A percentile compares a stretch with the other conserved stretches of the same genome.
These are phyloP conservation scores for Candida labiduridarum DNA, from an alignment of 1,139 yeast species.

Conservation along the genomic window DNA sequence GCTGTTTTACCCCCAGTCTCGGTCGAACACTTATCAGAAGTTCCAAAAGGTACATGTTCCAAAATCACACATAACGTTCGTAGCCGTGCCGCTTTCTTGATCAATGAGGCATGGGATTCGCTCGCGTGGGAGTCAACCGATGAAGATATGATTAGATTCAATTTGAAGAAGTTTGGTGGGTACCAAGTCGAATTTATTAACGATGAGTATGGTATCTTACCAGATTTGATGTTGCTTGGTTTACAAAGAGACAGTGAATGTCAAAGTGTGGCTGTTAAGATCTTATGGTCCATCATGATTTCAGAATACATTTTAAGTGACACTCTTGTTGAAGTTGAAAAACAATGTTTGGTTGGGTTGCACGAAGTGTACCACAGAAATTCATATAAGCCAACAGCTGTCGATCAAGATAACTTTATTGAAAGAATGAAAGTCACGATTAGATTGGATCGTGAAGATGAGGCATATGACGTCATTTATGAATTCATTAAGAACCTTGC, in stretches of 20 bases:
- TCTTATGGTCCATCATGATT: conserved; percentile 72
- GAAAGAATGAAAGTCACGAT: conserved; percentile 53
- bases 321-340: conserved; percentile 57
- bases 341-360: conserved; percentile 62
- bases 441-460: conserved; percentile 67
- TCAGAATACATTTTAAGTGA: conserved; percentile 67
- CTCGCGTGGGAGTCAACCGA: conserved; percentile 70
- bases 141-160: conserved; percentile 64
- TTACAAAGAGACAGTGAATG: conserved; percentile 68
- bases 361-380: conserved; percentile 65
- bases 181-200: conserved; percentile 71
- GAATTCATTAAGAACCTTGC: conserved; percentile 58
- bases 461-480: conserved; percentile 55
- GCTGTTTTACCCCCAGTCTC: conserved; percentile 61
- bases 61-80: conserved; percentile 68
- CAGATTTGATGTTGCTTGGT: conserved; percentile 67
- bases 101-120: conserved; percentile 70
- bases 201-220: conserved; percentile 56
- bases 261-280: conserved; percentile 64
- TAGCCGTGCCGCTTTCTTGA: conserved; percentile 55
- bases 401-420: conserved; percentile 58
- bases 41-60: conserved; percentile 73
- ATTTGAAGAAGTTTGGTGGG: conserved; percentile 66
- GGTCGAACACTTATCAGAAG: conserved; percentile 64
- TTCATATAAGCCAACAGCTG: conserved; percentile 56